Conservation (phyloP, 768 basidiomycete species). For the Suillus bovinus region DNA sequence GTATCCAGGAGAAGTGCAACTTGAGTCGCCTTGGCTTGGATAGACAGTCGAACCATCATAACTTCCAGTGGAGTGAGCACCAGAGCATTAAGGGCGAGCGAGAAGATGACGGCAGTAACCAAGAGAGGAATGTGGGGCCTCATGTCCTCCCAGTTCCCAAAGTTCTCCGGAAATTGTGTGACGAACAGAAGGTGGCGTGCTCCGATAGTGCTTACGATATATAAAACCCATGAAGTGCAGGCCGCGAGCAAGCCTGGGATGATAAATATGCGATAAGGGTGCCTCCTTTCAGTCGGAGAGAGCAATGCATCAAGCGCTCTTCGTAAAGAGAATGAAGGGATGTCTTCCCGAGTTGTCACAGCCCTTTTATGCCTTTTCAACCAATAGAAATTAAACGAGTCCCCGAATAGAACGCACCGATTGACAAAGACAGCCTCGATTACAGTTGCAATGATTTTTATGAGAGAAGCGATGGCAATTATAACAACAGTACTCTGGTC, state of each 20-base stretch:
- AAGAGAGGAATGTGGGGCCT: constrained; percentile 13
- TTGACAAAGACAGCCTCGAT: background rate
- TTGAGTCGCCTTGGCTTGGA: background rate
- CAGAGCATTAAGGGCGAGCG: background rate
- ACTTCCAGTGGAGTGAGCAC: constrained; percentile 29
- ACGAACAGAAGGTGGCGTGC: constrained; percentile 2
- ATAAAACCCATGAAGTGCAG: background rate
- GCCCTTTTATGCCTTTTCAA: background rate
- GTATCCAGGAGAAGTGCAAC: background rate
- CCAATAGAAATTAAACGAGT: background rate
- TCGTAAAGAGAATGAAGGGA: background rate
- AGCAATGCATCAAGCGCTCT: constrained; percentile 2
- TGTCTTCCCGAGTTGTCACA: background rate
- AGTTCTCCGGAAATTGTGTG: background rate
- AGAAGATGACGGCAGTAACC: constrained; percentile 12
- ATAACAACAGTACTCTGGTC: background rate
- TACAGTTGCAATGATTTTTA: background rate
- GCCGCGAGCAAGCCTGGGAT: background rate
- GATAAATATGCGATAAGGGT: constrained; percentile 1
- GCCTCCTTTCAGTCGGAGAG: background rate
- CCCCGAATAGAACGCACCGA: background rate
- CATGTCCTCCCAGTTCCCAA: background rate
- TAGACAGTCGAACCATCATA: constrained; percentile 13
- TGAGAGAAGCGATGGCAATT: background rate
- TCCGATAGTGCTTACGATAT: background rate